Evolutionary conservation across 202 grass and related monocot genomes (phyloP).

Genomic region (Saccharum hybrid): DNA sequence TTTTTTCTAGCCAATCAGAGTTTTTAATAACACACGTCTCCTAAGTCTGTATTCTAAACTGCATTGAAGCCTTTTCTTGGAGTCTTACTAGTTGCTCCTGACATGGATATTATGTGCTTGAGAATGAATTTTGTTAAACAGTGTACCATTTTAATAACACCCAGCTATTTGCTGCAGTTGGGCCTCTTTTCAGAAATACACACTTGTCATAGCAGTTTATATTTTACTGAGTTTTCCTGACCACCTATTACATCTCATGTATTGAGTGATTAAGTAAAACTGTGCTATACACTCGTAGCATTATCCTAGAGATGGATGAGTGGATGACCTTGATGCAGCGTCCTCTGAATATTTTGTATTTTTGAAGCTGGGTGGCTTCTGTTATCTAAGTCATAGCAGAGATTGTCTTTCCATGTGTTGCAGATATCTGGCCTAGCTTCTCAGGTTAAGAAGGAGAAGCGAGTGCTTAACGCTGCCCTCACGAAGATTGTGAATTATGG

Average conservation of each 20-base stretch:
- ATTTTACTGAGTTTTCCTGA: neutral
- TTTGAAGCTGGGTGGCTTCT: neutral
- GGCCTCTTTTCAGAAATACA: neutral
- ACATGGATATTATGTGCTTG: neutral
- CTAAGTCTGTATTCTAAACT: neutral
- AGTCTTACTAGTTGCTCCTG: neutral
- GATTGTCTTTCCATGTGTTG: neutral
- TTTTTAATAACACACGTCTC: neutral
- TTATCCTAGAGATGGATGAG: neutral
- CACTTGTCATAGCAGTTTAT: neutral
- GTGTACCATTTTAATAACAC: neutral
- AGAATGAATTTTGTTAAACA: neutral
- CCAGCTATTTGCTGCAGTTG: neutral
- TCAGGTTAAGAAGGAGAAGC: conserved; percentile 61
- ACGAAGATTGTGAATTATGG: conserved; percentile 52
- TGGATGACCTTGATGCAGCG: no score
- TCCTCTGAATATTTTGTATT: neutral
- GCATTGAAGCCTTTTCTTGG: neutral
- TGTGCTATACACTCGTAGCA: neutral
- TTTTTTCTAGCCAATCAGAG: neutral
- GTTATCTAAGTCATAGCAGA: neutral
- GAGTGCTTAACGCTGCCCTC: conserved; percentile 38
- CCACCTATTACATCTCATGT: neutral
- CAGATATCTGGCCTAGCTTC: conserved; percentile 61
- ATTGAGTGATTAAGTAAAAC: neutral